Evolutionary conservation across 768 basidiomycete genomes (phyloP), one percentile per base, ranked within the genome.

Genomic region (Lactarius hengduanensis): DNA sequence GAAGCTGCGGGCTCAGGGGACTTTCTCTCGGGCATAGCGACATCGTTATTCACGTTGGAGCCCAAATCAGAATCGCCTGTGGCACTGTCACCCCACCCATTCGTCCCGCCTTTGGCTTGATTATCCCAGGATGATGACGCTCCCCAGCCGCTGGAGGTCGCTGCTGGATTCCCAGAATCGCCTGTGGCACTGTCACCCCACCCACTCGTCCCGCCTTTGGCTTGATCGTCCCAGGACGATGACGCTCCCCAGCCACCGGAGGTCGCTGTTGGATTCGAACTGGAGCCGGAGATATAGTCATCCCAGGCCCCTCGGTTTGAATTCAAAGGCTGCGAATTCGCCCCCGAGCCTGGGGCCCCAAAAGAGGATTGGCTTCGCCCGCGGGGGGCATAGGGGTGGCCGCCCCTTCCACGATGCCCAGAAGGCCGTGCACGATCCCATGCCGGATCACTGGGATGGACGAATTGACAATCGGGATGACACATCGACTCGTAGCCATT

Each of bases 381-480:
- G 16, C 62, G 62, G 34, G 41, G 34, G 28, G 53, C 41, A 55
- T 45, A 40, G 6, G 57, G 53, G 54, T 56, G 57, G 3, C 62
- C 66, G 3, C 62, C 66, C 43, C 47, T 66, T 22, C 40, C 62
- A 40, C 57, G 62, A 1, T 2, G 0, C 0, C 47, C 2, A 20
- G 43, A 4, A 20, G 62, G 6, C 16, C 34, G 57, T 4, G 62
- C 62, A 20, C 62, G 57, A 50, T 67, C 66, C 66, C 66, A 67
- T 13, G 20, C 43, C 7, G 41, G 62, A 7, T 67, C 58, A 28
- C 66, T 67, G 54, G 66, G 66, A n/a, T 67, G 66, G 22, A 60
- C 26, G 5, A 67, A 67, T 55, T 2, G 6, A 56, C 66, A 67
- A 30, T 67, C 15, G 28, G 58, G 58, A 34, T 3, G 58, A 41